Percentiles rank a stretch among this genome's conserved stretches.
Conservation (phyloP, 306 rosid species). For the Glycyrrhiza uralensis region DNA sequence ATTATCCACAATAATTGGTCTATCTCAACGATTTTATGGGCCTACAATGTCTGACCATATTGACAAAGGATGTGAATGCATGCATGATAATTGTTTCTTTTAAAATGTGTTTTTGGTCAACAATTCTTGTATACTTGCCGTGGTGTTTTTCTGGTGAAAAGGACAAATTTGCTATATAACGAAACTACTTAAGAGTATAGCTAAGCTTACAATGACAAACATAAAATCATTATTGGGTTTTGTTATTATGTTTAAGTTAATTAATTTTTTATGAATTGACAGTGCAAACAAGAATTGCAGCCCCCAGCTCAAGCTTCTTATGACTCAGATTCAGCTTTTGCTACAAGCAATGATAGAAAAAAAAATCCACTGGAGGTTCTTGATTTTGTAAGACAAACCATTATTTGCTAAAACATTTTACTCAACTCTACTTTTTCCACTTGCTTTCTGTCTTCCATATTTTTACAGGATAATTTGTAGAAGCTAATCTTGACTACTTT, state of each 20-base stretch:
- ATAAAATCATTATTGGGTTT: neutral
- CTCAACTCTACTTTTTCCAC: neutral
- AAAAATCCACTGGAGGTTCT: constrained; percentile 77
- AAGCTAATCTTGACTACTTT: constrained; percentile 9
- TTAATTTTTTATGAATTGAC: constrained; percentile 5
- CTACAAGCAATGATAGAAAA: constrained; percentile 64
- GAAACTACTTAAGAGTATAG: too few relatives aligned
- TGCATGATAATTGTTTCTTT: neutral
- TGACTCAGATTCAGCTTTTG: constrained; percentile 56
- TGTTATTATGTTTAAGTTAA: constrained; percentile 2
- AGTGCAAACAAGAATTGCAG: constrained; percentile 59
- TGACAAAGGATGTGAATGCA: neutral
- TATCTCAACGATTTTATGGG: neutral
- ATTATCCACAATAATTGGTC: neutral
- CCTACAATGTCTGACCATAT: too few relatives aligned
- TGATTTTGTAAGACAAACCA: constrained; percentile 55
- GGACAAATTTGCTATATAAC: too few relatives aligned
- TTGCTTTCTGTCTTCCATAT: neutral
- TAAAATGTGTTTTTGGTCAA: neutral
- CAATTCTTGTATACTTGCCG: neutral
- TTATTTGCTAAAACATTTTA: neutral
- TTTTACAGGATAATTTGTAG: neutral
- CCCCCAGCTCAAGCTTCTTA: constrained; percentile 56
- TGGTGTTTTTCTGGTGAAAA: neutral
- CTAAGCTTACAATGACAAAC: neutral